Base-by-base conservation (phyloP, 768 basidiomycete species). In the Tylopilus plumbeoviolaceoides region DNA sequence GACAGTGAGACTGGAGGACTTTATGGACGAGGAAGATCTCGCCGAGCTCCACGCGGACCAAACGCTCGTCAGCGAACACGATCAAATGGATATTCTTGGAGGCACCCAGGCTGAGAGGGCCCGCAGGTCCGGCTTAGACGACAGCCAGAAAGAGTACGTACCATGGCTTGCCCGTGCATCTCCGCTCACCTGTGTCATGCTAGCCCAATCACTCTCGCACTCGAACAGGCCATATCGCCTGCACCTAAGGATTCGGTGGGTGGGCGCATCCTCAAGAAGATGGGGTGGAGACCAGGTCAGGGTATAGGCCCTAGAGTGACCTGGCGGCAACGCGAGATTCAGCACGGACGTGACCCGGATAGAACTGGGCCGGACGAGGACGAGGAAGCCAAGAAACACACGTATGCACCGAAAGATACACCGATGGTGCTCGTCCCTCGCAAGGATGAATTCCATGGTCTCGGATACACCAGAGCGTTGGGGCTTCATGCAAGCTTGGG, bases 11-110 rank as follows among this genome's bases (percentile, higher is more conserved):
- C 87, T 92, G 0, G 91, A 95, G 70, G 93, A 97, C 66, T 98
- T 91, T 66, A 98, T 99, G 97, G 97, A 99, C 72, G 97, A 98
- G 40, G 97, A 99, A 71, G 97, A 98, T 67, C 74, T 98, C 15
- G 84, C 89, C 42, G 91, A 91, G 56, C 69, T 89, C 54, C 81
- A 78, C 31, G 91, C 93, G 38, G 82, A 80, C 58, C 77, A 85
- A 59, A 82, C 79, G 18, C 68, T 97, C 9, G 81, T 93, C 4
- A 87, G 90, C 63, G 88, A 85, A 35, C 84, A 85, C 12, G 89
- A 95, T 33, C 80, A 89, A 59, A 87, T 86, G 78, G 83, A 87
- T 58, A 70, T 85, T 41, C 67, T 81, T 0, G 82, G 78, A n/a
- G 79, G 78, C 0, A 81, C 81, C 2, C 74, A 78, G 58, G 72